Conservation (phyloP, 805 yeast species). For the Candida manassasensis region DNA sequence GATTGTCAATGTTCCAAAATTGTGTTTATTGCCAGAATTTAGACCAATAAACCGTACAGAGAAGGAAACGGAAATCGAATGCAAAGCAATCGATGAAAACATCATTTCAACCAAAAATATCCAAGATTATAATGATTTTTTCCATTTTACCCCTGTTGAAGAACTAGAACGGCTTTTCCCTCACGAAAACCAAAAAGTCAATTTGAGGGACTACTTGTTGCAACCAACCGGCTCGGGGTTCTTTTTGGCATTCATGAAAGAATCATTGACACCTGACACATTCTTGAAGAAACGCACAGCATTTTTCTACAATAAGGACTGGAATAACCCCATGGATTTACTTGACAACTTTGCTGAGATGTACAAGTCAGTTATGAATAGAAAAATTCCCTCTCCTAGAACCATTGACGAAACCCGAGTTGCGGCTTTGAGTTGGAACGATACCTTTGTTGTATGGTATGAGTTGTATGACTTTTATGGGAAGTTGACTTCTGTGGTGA, state of each 20-base stretch:
- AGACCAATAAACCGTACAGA: conserved; percentile 20
- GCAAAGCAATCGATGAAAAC: conserved; percentile 16
- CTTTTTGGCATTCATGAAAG: conserved; percentile 20
- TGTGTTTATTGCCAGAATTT: conserved; percentile 42
- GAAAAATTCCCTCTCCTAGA: conserved; percentile 24
- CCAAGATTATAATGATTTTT: conserved; percentile 12
- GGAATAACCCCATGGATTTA: conserved; percentile 11
- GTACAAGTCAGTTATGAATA: conserved; percentile 19
- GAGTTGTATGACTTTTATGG: conserved; percentile 34
- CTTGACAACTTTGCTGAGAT: conserved; percentile 16
- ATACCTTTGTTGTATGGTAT: conserved; percentile 30
- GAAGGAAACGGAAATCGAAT: conserved; percentile 23
- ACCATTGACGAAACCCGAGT: conserved; percentile 6
- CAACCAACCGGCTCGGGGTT: conserved; percentile 30
- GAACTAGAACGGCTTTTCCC: conserved; percentile 17
- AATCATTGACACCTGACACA: conserved; percentile 7
- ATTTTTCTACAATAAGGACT: conserved; percentile 18
- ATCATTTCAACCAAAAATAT: conserved; percentile 1
- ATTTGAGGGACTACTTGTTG: conserved; percentile 21
- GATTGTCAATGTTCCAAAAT: conserved; percentile 43
- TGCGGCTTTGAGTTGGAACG: conserved; percentile 21
- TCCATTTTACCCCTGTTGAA: conserved; percentile 7
- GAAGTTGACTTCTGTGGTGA: conserved; percentile 21
- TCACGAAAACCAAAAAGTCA: conserved; percentile 20
- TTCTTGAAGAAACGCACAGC: conserved; percentile 21